Evolutionary conservation across 2,329 filamentous ascomycete species (phyloP), one percentile per base, ranked within the genome.

Genomic region (Fusarium sp.): DNA sequence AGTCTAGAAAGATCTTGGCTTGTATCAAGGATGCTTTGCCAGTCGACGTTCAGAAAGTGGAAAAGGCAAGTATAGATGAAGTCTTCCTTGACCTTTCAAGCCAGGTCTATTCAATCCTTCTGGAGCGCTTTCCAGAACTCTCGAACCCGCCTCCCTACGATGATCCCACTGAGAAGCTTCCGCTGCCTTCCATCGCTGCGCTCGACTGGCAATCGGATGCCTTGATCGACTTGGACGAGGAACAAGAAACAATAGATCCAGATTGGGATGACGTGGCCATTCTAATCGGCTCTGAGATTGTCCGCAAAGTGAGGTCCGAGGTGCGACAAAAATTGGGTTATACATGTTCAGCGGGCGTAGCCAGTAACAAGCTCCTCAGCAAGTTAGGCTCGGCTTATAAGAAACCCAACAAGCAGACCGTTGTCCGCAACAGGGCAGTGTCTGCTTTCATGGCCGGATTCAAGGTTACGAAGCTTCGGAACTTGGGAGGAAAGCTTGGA

Each of bases 251-350:
- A 21, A 87, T 91, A 72, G 92, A 97, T 75, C 93, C 93, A 2
- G 96, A 99, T 80, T 99, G 96, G 96, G 95, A 99, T 78, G 96
- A 99, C 82, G 87, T 98, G 70, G 92, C 89, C 18, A 92, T 97
- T 77, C 84, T 93, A 30, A 89, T 98, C 75, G 96, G 92, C 0
- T 94, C 94, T 4, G 94, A 98, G 76, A 96, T 98, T 73, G 89
- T 98, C 34, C 88, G 93, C 21, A 86, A 89, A 63, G 87, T 98
- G 20, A 89, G 96, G 53, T 83, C 84, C 23, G 84, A 87, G 53
- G 86, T 99, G 60, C 89, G 86, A 71, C 86, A 91, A 47, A 85
- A 87, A 69, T 82, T 98, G 55, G 88, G 89, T 56, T 99, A 98
- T 78, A 98, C 95, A 6, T 98, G 94, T 80, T 97, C 95, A 9